Percentiles rank a stretch among this genome's conserved stretches.
Conservation (phyloP, 179 eudicot species). For the Gypsophila paniculata region DNA sequence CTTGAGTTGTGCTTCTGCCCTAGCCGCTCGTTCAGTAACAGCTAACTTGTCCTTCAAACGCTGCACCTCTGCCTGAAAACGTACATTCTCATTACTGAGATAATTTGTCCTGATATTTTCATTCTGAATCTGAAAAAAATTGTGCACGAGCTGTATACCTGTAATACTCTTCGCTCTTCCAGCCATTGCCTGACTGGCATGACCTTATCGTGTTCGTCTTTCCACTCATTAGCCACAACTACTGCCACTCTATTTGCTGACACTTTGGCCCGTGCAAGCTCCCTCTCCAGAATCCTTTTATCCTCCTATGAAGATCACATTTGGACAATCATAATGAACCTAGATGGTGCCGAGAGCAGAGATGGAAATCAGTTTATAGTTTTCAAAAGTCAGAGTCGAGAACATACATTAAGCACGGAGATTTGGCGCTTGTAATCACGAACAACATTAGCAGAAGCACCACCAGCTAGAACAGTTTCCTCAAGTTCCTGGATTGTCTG, state of each 20-base stretch:
- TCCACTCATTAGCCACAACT: conserved; percentile 94
- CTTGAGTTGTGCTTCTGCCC: conserved; percentile 87
- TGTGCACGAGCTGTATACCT: conserved; percentile 37
- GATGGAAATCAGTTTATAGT: too few relatives aligned
- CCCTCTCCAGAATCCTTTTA: conserved; percentile 82
- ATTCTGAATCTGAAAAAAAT: neutral
- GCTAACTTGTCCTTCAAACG: conserved; percentile 67
- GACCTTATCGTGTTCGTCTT: conserved; percentile 77
- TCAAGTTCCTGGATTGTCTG: conserved; percentile 75
- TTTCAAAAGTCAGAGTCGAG: neutral
- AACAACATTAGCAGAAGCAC: conserved; percentile 69
- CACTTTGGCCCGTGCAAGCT: conserved; percentile 85
- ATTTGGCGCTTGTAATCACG: conserved; percentile 71
- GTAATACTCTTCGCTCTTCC: conserved; percentile 73
- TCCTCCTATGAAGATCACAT: conserved; percentile 50
- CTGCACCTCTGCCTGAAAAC: conserved; percentile 77
- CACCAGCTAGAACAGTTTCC: conserved; percentile 87
- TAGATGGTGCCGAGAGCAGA: neutral
- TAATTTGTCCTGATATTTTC: neutral
- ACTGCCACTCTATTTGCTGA: conserved; percentile 86
- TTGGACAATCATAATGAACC: neutral
- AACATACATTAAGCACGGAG: conserved; percentile 58
- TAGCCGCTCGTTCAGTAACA: conserved; percentile 79
- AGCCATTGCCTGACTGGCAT: conserved; percentile 97
- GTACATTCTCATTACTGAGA: neutral